phyloP scores from a whole-genome alignment of 768 basidiomycete genomes.

The Scleroderma citrinum region DNA sequence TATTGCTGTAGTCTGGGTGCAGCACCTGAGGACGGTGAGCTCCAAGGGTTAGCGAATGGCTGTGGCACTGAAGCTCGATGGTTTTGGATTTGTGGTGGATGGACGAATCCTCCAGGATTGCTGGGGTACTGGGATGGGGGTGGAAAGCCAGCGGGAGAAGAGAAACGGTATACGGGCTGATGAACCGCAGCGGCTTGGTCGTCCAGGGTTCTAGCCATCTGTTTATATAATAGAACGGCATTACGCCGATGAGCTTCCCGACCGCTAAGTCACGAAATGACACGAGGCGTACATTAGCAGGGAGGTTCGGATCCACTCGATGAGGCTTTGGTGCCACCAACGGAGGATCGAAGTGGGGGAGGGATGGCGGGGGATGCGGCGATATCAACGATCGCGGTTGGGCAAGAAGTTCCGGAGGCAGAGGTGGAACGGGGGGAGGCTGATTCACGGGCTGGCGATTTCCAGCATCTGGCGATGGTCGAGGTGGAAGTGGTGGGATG shows the following conservation, averaged over 20 bases:
- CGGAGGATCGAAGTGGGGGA: slow-evolving; percentile 41
- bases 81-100: slow-evolving; percentile 3
- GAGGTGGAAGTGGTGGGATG: slow-evolving; percentile 28
- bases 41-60: slow-evolving; percentile 16
- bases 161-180: slow-evolving; percentile 10
- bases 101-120: slow-evolving; percentile 11
- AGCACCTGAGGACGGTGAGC: slow-evolving; percentile 17
- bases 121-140: slow-evolving; percentile 15
- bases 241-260: slow-evolving; percentile 11
- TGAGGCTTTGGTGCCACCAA: slow-evolving; percentile 64
- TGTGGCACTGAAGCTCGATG: slow-evolving; percentile 13
- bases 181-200: slow-evolving; percentile 32
- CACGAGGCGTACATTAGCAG: slow-evolving; percentile 51
- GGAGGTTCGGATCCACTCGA: slow-evolving; percentile 52
- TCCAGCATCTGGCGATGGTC: slow-evolving; percentile 9
- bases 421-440: slow-evolving; percentile 47
- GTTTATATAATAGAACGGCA: slow-evolving; percentile 19
- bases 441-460: slow-evolving; percentile 9
- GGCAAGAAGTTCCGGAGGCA: slow-evolving; percentile 35
- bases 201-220: slow-evolving; percentile 66
- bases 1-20: slow-evolving; percentile 7
- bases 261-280: slow-evolving; percentile 2
- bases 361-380: slow-evolving; percentile 35
- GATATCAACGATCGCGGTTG: slow-evolving; percentile 15
- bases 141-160: slow-evolving; percentile 20